phyloP scores from a whole-genome alignment of 1,284 basidiomycete genomes.

The Trichosporon inkin region DNA sequence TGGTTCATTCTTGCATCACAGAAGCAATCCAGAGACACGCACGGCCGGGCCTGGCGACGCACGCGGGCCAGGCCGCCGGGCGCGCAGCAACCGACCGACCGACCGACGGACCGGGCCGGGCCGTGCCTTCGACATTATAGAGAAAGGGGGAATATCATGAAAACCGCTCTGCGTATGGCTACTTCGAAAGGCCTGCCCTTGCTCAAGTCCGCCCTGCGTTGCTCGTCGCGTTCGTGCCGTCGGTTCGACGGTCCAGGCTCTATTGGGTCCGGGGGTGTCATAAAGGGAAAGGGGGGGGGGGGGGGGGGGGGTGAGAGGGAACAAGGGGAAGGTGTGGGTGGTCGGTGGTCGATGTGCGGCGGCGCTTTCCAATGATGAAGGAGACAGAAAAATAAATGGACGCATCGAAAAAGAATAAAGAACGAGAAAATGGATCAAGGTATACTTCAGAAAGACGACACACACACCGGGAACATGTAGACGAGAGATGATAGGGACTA shows the following conservation, averaged over 20 bases:
- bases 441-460: conserved; percentile 5
- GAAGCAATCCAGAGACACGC: conserved; percentile 4
- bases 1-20: conserved; percentile 4
- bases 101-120: not conserved
- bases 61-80: not conserved
- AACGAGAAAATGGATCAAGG: conserved; percentile 10
- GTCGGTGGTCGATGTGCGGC: conserved; percentile 1
- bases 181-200: no score
- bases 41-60: not conserved
- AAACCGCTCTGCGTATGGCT: no score
- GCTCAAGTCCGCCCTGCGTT: no score
- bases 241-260: not conserved
- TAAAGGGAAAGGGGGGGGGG: not conserved
- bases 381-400: conserved; percentile 8
- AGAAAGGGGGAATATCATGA: no score
- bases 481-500: not conserved
- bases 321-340: not conserved
- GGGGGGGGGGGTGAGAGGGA: not conserved
- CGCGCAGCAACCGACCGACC: no score
- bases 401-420: not conserved
- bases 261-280: no score
- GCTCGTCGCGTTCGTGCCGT: no score
- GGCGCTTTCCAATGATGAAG: not conserved
- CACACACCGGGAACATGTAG: conserved; percentile 6
- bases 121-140: no score